Evolutionary conservation across 2,329 filamentous ascomycete genomes (phyloP), one percentile per base, ranked within the genome.

Genomic region (Paraphoma sp.): DNA sequence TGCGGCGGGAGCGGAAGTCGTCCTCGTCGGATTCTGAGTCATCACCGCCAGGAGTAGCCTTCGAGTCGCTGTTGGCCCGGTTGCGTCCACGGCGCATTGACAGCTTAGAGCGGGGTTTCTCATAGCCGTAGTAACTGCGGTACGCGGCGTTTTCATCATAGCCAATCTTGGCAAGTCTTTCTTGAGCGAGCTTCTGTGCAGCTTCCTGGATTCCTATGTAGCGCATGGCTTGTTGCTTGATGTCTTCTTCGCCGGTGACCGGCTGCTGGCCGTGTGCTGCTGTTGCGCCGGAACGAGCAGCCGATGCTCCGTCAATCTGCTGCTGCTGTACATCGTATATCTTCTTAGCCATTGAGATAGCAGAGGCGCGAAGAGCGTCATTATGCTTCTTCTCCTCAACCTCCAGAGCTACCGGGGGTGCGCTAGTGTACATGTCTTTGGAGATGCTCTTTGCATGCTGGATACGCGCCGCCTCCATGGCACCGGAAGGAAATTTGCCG

Each of bases 311-410:
- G 6, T 87, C 84, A 1, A 84, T 80, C 57, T 83, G 83, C 58
- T 84, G 85, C 59, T 91, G 86, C 64, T 92, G 88, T 33, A 86
- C 81, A 10, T 82, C 85, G 71, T 93, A 97, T 87, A 97, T 94
- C 65, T 89, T 87, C 76, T 89, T 90, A 6, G 93, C 93, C 92
- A 97, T 96, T 10, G 90, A 91, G 3, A 97, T 81, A 2, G 93
- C 92, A 17, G 92, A 94, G 30, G 92, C 91, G 61, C 89, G 89
- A 2, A 96, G 80, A 4, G 88, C 87, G 63, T 92, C 89, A 44
- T 88, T 85, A 55, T 85, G 86, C 59, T 85, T 87, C 73, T 88
- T 85, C 68, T 97, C 92, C 41, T 95, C 89, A 0, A 87, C 79
- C 69, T 96, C 91, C 1, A 85, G 80, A 28, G 86, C 83, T 3